Percentiles rank a stretch among this genome's conserved stretches.
Conservation (phyloP, 2,329 filamentous ascomycete genomes). For the Teratosphaeriaceae sp. region DNA sequence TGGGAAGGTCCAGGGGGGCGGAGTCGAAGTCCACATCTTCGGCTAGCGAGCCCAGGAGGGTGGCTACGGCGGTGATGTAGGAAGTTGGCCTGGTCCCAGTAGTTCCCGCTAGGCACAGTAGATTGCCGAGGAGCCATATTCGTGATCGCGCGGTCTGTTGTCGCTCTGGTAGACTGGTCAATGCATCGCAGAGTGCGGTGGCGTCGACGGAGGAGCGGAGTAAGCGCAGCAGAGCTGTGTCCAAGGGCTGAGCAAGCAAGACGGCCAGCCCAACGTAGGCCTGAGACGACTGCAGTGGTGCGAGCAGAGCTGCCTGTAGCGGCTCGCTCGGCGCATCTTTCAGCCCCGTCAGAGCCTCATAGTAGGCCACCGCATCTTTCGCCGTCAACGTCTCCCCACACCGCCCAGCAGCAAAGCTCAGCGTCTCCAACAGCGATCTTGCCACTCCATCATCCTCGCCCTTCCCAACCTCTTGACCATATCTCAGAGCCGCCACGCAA, state of each 20-base stretch:
- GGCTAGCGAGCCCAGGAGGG: slow-evolving; percentile 50
- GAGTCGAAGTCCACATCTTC: slow-evolving; percentile 49
- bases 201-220: slow-evolving; percentile 21
- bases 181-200: slow-evolving; percentile 14
- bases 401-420: slow-evolving; percentile 32
- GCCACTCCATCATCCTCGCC: slow-evolving; percentile 16
- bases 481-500: slow-evolving; percentile 22
- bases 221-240: slow-evolving; percentile 17
- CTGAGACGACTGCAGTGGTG: slow-evolving; percentile 22
- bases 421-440: slow-evolving; percentile 19
- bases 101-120: slow-evolving; percentile 40
- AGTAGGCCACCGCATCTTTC: slow-evolving; percentile 24
- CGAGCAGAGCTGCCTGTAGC: slow-evolving; percentile 25
- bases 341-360: slow-evolving; percentile 23
- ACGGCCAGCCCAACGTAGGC: slow-evolving; percentile 23
- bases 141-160: slow-evolving; percentile 30
- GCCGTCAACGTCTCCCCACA: slow-evolving; percentile 11
- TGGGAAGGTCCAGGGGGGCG: slow-evolving; percentile 23
- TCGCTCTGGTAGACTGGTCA: slow-evolving; percentile 6
- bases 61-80: slow-evolving; percentile 51
- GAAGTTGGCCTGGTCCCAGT: slow-evolving; percentile 23
- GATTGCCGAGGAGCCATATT: slow-evolving; percentile 53
- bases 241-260: slow-evolving; percentile 23
- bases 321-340: slow-evolving; percentile 16
- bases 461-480: slow-evolving; percentile 10